These are phyloP conservation scores for Hyaloscypha hepaticicola DNA, from an alignment of 495 filamentous ascomycete species.

Conservation along the genomic window DNA sequence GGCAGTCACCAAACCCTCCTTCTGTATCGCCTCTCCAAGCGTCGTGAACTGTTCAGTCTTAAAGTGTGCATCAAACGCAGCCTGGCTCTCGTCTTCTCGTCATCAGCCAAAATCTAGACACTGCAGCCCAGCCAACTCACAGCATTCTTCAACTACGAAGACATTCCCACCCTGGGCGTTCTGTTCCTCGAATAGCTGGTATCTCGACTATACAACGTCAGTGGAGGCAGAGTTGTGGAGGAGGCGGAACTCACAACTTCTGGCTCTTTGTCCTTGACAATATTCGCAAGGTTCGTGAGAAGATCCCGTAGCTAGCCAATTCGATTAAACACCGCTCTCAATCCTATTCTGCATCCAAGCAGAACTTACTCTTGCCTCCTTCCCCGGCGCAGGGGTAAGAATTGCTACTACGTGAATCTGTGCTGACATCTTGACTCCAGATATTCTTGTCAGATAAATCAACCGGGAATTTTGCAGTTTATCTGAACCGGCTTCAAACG, in stretches of 20 bases:
- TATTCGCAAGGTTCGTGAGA: constrained; percentile 11
- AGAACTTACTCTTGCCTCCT: constrained; percentile 14
- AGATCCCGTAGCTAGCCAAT: constrained; percentile 18
- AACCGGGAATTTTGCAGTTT: background rate
- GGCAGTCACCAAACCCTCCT: constrained; percentile 16
- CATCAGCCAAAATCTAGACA: background rate
- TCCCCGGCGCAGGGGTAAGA: constrained; percentile 14
- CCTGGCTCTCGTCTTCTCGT: constrained; percentile 14
- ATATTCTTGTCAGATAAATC: background rate
- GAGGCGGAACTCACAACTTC: constrained; percentile 6
- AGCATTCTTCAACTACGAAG: constrained; percentile 15
- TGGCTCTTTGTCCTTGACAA: constrained; percentile 10
- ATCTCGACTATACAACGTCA: constrained; percentile 6
- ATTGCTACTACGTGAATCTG: constrained; percentile 17
- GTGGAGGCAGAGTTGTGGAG: background rate
- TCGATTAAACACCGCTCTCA: too few relatives aligned
- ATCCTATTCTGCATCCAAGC: background rate
- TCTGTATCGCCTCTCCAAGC: background rate
- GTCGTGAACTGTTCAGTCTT: constrained; percentile 10
- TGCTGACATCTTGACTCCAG: background rate
- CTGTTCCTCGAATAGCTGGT: constrained; percentile 13
- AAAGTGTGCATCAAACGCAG: constrained; percentile 13
- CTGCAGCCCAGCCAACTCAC: background rate
- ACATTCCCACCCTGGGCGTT: constrained; percentile 4
- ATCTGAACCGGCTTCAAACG: background rate